Conservation (phyloP, 805 yeast species). For the Saccharomycopsis oosterbeekiorum region DNA sequence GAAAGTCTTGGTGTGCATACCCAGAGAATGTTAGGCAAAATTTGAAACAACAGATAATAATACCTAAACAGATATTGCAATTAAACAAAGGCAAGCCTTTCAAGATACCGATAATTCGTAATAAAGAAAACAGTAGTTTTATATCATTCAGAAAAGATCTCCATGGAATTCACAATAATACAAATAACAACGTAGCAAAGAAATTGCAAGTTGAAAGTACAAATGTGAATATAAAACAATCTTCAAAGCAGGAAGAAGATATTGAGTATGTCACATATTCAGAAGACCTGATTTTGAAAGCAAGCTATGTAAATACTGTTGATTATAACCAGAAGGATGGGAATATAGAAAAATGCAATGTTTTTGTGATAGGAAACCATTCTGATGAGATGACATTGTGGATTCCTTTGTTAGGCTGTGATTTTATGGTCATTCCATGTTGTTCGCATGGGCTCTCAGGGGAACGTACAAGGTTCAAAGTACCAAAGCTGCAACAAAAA, state of each 20-base stretch:
- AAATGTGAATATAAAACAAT: neutral
- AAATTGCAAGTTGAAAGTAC: neutral
- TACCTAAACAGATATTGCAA: slow-evolving; percentile 58
- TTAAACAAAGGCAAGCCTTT: slow-evolving; percentile 52
- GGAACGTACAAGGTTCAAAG: slow-evolving; percentile 52
- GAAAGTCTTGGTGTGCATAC: slow-evolving; percentile 80
- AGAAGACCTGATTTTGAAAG: slow-evolving; percentile 38
- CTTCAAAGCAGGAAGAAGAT: neutral
- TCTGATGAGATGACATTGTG: slow-evolving; percentile 93
- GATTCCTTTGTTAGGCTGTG: slow-evolving; percentile 82
- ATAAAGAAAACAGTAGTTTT: slow-evolving; percentile 1
- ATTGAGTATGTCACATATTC: slow-evolving; percentile 30
- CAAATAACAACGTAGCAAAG: neutral
- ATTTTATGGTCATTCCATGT: slow-evolving; percentile 90
- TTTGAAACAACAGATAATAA: slow-evolving; percentile 66
- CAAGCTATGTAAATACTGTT: slow-evolving; percentile 49
- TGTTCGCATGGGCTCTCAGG: slow-evolving; percentile 87
- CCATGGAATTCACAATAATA: slow-evolving; percentile 11
- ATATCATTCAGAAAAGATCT: slow-evolving; percentile 13
- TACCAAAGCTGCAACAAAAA: slow-evolving; percentile 25
- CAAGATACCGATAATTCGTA: slow-evolving; percentile 35
- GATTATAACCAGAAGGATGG: slow-evolving; percentile 40
- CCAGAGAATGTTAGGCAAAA: slow-evolving; percentile 51
- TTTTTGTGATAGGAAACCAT: slow-evolving; percentile 88
- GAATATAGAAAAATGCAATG: slow-evolving; percentile 27